A percentile compares a stretch with the other conserved stretches of the same genome.
Evolutionary conservation across 1,284 basidiomycete genomes (phyloP).

Genomic region (Lentinula novae-zelandiae): DNA sequence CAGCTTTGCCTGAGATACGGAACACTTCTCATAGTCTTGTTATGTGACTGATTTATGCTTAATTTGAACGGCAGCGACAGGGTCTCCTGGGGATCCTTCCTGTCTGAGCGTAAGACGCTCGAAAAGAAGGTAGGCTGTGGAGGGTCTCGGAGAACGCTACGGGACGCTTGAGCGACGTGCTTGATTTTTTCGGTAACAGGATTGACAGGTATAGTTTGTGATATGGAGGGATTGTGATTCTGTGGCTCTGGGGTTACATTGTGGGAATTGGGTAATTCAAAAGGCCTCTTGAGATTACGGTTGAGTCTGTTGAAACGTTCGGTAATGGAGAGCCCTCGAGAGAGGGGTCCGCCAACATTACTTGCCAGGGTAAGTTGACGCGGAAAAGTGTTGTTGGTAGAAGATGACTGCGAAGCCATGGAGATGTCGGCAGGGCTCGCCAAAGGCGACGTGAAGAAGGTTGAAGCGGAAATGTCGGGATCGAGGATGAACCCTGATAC

Average conservation of each 20-base stretch:
- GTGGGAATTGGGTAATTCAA: constrained; percentile 27
- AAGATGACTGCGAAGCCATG: constrained; percentile 16
- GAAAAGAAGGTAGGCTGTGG: constrained; percentile 45
- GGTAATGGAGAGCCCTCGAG: constrained; percentile 24
- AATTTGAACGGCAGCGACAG: constrained; percentile 67
- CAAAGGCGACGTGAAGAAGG: constrained; percentile 48
- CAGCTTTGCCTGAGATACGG: constrained; percentile 93
- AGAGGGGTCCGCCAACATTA: constrained; percentile 21
- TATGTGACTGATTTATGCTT: constrained; percentile 50
- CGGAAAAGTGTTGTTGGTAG: constrained; percentile 15
- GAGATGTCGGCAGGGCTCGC: constrained; percentile 26
- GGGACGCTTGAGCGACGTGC: constrained; percentile 1
- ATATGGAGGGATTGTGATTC: not conserved
- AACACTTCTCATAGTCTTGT: constrained; percentile 57
- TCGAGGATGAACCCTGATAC: constrained; percentile 91
- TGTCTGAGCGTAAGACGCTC: constrained; percentile 45
- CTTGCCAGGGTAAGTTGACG: constrained; percentile 15
- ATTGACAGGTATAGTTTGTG: constrained; percentile 2
- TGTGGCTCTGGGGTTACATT: not conserved
- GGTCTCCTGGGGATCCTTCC: constrained; percentile 28
- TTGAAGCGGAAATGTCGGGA: constrained; percentile 66
- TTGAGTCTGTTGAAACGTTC: constrained; percentile 26
- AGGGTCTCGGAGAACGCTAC: constrained; percentile 24
- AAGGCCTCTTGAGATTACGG: constrained; percentile 29
- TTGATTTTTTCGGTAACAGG: constrained; percentile 13